phyloP scores from a whole-genome alignment of 2,329 filamentous ascomycete species.

The Ophiostoma pallidulum region DNA sequence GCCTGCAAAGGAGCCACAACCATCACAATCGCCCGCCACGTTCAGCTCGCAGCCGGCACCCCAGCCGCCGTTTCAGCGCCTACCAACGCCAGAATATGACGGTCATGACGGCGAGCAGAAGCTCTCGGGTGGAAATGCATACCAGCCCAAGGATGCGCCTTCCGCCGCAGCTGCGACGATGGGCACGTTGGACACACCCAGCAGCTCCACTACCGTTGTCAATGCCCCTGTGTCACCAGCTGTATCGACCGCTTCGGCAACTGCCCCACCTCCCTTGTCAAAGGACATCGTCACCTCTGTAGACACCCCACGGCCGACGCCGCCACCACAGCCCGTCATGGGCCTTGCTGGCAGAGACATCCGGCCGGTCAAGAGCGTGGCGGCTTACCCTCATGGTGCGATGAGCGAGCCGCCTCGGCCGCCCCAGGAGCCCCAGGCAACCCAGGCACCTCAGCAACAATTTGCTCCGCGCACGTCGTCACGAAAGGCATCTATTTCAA shows the following conservation, averaged over 20 bases:
- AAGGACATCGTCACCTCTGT: background rate
- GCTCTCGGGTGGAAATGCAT: background rate
- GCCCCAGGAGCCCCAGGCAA: conserved; percentile 10
- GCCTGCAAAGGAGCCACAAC: conserved; percentile 7
- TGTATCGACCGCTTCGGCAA: conserved; percentile 28
- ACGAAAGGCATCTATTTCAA: conserved; percentile 8
- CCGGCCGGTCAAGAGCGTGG: conserved; percentile 16
- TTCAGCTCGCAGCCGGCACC: conserved; percentile 1
- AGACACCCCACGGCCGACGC: background rate
- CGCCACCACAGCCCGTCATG: background rate
- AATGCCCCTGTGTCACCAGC: conserved; percentile 36
- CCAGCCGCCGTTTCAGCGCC: conserved; percentile 23
- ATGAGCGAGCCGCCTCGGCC: too few relatives aligned
- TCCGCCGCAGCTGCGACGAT: background rate
- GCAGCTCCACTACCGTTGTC: conserved; percentile 19
- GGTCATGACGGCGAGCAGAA: conserved; percentile 28
- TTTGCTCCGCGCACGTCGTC: conserved; percentile 28
- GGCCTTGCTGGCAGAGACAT: conserved; percentile 14
- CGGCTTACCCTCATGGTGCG: too few relatives aligned
- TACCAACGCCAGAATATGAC: conserved; percentile 41
- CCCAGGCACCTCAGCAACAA: conserved; percentile 18
- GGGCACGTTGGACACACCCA: background rate
- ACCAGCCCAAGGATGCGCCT: background rate
- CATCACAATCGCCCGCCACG: background rate
- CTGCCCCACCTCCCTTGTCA: background rate